These are phyloP conservation scores for Lepiota brunneoincarnata DNA, from an alignment of 768 basidiomycete genomes.

Conservation along the genomic window DNA sequence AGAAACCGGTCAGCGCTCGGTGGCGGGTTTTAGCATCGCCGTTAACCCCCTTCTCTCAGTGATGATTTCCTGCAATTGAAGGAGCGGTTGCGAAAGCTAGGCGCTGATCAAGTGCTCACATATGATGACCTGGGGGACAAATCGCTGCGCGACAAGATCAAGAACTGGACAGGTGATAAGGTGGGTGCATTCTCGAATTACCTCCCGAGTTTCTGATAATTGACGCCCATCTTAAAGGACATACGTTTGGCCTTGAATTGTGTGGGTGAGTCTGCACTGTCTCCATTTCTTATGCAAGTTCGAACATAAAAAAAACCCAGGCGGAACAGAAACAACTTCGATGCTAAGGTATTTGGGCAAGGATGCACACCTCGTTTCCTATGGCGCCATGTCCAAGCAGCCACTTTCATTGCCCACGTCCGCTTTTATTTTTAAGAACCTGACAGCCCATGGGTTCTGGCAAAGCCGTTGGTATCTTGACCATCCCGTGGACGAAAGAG, in stretches of 20 bases:
- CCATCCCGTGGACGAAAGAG: slow-evolving; percentile 45
- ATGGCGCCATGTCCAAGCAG: slow-evolving; percentile 88
- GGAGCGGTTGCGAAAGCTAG: slow-evolving; percentile 50
- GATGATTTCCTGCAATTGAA: slow-evolving; percentile 52
- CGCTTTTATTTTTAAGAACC: slow-evolving; percentile 81
- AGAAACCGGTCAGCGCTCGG: slow-evolving; percentile 53
- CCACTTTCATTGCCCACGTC: slow-evolving; percentile 77
- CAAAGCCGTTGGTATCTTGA: slow-evolving; percentile 67
- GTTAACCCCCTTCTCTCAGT: slow-evolving; percentile 28
- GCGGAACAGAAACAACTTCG: slow-evolving; percentile 63
- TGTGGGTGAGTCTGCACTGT: slow-evolving; percentile 32
- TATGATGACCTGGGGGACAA: slow-evolving; percentile 72
- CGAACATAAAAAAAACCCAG: slow-evolving; percentile 12
- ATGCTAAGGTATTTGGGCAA: slow-evolving; percentile 70
- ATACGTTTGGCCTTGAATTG: slow-evolving; percentile 50
- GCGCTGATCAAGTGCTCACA: slow-evolving; percentile 75
- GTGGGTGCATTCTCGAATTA: slow-evolving; percentile 29
- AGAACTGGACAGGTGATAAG: slow-evolving; percentile 63
- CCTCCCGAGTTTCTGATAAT: neutral
- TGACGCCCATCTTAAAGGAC: slow-evolving; percentile 21
- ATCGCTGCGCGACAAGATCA: slow-evolving; percentile 48
- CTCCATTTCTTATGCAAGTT: neutral
- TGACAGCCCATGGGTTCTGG: slow-evolving; percentile 78
- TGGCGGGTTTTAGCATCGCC: neutral
- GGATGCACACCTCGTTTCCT: slow-evolving; percentile 76